Percentiles rank a stretch among this genome's conserved stretches.
phyloP scores from a whole-genome alignment of 768 basidiomycete genomes.

The Rhodosporidiobolus odoratus region DNA sequence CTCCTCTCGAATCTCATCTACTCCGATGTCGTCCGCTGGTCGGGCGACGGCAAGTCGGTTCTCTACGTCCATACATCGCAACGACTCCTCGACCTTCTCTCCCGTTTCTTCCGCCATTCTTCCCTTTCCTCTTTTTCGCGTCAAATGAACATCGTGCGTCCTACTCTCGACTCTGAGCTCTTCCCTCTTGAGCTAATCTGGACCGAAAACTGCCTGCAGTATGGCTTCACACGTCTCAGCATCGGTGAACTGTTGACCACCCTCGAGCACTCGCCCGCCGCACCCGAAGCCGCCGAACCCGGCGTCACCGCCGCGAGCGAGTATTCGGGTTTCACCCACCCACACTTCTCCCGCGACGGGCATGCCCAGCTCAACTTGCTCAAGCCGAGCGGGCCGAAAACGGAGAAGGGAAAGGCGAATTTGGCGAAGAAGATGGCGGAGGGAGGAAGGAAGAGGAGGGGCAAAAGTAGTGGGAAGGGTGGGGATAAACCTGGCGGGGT shows the following conservation, averaged over 20 bases:
- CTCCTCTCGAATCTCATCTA: slow-evolving; percentile 9
- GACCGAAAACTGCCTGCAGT: background rate
- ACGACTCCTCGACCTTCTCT: slow-evolving; percentile 11
- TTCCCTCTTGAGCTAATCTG: background rate
- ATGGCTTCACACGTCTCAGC: slow-evolving; percentile 6
- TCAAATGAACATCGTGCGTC: slow-evolving; percentile 9
- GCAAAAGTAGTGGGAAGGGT: background rate
- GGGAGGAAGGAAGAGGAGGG: background rate
- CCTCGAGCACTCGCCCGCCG: slow-evolving; percentile 1
- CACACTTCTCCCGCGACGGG: slow-evolving; percentile 10
- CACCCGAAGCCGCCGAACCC: background rate
- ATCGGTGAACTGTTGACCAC: slow-evolving; percentile 3
- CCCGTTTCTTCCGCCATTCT: slow-evolving; percentile 24
- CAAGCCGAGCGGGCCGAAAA: slow-evolving; percentile 8
- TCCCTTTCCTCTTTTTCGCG: slow-evolving; percentile 7
- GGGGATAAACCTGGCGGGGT: background rate
- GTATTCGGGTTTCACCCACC: slow-evolving; percentile 21
- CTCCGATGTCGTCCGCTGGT: slow-evolving; percentile 16
- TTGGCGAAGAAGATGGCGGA: slow-evolving; percentile 6
- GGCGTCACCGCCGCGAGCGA: slow-evolving; percentile 6
- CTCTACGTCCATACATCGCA: slow-evolving; percentile 16
- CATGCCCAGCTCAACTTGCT: background rate
- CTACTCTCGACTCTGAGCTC: background rate
- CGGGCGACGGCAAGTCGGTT: background rate
- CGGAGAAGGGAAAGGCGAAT: slow-evolving; percentile 1